phyloP scores from a whole-genome alignment of 495 filamentous ascomycete genomes.

The Stereocaulon alpinum region DNA sequence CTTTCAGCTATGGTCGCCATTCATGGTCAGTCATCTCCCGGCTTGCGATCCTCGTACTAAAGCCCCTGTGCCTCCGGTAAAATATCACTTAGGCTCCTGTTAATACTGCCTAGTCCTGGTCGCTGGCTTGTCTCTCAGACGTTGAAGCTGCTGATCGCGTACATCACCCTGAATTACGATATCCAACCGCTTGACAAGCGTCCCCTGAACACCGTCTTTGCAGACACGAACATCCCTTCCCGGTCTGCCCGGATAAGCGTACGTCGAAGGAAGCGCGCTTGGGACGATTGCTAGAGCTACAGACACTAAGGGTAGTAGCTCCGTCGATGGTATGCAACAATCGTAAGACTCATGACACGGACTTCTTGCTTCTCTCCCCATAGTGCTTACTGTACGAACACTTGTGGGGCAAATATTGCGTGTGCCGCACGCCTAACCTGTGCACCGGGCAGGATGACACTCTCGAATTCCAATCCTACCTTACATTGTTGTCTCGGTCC shows the following conservation, averaged over 20 bases:
- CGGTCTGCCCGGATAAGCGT: neutral
- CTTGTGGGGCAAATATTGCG: no score
- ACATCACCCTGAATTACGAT: constrained; percentile 16
- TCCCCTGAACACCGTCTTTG: neutral
- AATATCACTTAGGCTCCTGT: neutral
- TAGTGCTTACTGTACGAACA: no score
- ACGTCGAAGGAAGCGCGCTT: neutral
- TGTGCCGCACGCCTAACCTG: no score
- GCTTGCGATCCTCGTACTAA: neutral
- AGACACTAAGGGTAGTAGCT: no score
- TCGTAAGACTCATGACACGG: no score
- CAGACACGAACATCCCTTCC: neutral
- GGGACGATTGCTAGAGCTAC: neutral
- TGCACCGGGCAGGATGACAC: no score
- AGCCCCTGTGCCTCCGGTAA: neutral
- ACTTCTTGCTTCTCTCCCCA: no score
- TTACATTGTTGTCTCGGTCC: no score
- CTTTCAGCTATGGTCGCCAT: constrained; percentile 12
- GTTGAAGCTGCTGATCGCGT: constrained; percentile 13
- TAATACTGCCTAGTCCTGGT: constrained; percentile 6
- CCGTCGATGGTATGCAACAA: no score
- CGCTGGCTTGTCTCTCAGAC: constrained; percentile 11
- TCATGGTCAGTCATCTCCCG: neutral
- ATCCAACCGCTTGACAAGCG: constrained; percentile 3
- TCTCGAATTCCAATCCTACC: no score